Conservation (phyloP, 257 asterid species). For the Solanum appendiculatum region DNA sequence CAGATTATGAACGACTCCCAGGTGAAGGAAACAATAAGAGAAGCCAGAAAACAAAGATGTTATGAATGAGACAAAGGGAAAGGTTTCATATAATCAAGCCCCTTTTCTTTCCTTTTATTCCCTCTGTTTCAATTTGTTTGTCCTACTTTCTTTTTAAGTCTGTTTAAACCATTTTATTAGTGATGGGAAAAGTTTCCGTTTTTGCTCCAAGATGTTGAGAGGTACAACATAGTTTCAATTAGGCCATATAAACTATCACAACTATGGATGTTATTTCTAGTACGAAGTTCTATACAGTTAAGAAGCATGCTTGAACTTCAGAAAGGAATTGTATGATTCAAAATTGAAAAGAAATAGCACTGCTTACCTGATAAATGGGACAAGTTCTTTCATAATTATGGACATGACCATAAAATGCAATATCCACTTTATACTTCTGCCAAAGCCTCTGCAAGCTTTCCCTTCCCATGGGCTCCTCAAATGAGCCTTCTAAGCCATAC, state of each 20-base stretch:
- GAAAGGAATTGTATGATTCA: background rate
- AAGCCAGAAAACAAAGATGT: background rate
- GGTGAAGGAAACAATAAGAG: background rate
- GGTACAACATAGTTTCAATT: background rate
- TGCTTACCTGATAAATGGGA: constrained; percentile 33
- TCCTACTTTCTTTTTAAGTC: no score
- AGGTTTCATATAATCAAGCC: background rate
- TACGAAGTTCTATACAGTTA: background rate
- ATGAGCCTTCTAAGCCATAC: constrained; percentile 26
- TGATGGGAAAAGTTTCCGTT: background rate
- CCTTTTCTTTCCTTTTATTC: background rate
- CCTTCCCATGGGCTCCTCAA: constrained; percentile 41
- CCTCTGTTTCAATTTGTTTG: no score
- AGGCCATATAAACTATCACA: background rate
- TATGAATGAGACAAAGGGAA: background rate
- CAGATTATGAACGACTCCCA: background rate
- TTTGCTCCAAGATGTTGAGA: background rate
- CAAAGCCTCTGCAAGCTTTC: constrained; percentile 36
- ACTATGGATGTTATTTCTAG: background rate
- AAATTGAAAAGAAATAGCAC: background rate
- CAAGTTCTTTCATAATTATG: constrained; percentile 37
- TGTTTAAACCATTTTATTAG: background rate
- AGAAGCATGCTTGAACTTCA: background rate
- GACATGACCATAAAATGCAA: constrained; percentile 35
- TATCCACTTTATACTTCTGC: constrained; percentile 35